These are phyloP conservation scores for Lithocarpus polystachyus DNA, from an alignment of 306 rosid genomes.

Conservation along the genomic window DNA sequence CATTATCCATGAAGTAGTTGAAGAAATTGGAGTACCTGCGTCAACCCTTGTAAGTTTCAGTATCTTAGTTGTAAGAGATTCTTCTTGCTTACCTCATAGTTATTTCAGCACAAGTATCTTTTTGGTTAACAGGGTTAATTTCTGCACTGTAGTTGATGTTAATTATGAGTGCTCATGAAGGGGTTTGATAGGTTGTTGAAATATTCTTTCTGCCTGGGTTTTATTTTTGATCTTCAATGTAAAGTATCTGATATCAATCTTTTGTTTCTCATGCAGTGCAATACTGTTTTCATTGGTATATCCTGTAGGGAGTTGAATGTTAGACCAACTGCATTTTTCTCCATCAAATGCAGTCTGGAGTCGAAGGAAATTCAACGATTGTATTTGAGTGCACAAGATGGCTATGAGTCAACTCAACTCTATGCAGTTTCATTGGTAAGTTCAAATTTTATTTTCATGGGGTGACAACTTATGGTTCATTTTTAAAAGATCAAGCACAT, in stretches of 20 bases:
- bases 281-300: conserved; percentile 66
- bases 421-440: conserved; percentile 73
- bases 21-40: conserved; percentile 90
- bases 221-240: not conserved
- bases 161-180: not conserved
- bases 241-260: conserved; percentile 24
- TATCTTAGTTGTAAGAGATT: not conserved
- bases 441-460: conserved; percentile 5
- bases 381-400: conserved; percentile 78
- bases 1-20: conserved; percentile 87
- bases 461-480: conserved; percentile 14
- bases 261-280: conserved; percentile 46
- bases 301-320: conserved; percentile 79
- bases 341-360: conserved; percentile 70
- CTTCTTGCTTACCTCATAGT: not conserved
- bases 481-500: not conserved
- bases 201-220: not conserved
- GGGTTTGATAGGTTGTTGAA: conserved; percentile 1
- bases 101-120: not conserved
- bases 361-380: conserved; percentile 64
- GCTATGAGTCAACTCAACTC: conserved; percentile 89
- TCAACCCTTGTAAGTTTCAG: conserved; percentile 70
- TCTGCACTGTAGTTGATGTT: not conserved
- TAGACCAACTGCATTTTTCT: conserved; percentile 81
- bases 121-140: not conserved